A percentile compares a stretch with the other conserved stretches of the same genome.
Conservation (phyloP, 805 yeast genomes). For the Candida rishiriensis region DNA sequence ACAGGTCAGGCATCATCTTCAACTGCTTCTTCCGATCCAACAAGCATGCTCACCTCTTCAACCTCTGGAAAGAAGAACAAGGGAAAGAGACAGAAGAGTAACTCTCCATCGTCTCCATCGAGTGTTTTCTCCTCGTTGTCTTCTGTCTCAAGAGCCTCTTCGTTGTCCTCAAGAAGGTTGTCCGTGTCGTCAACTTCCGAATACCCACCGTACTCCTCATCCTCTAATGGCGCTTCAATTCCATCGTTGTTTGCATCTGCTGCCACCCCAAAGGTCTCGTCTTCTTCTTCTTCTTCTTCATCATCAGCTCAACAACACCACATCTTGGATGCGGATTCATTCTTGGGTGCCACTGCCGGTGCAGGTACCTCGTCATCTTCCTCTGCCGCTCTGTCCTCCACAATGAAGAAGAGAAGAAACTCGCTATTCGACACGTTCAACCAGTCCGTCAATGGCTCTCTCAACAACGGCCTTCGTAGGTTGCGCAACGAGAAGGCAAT, state of each 20-base stretch:
- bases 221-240: not conserved
- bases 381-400: not conserved
- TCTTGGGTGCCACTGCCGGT: not conserved
- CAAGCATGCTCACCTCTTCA: constrained; percentile 1
- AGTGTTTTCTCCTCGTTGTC: constrained; percentile 25
- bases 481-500: constrained; percentile 14
- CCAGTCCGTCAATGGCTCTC: constrained; percentile 22
- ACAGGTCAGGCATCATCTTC: not conserved
- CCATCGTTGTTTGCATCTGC: not conserved
- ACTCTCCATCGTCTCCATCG: constrained; percentile 26
- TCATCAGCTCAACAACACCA: constrained; percentile 1
- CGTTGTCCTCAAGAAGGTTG: constrained; percentile 25
- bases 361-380: constrained; percentile 2
- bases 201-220: not conserved
- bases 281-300: constrained; percentile 9
- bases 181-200: constrained; percentile 20
- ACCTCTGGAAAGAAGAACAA: constrained; percentile 10
- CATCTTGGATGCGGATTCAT: constrained; percentile 5
- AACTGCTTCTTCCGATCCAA: constrained; percentile 11
- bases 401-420: constrained; percentile 14
- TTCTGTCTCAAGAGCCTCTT: constrained; percentile 23
- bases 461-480: constrained; percentile 24
- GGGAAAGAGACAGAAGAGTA: constrained; percentile 20
- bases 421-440: constrained; percentile 24
- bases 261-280: not conserved